These are phyloP conservation scores for Triticum monococcum DNA, from an alignment of 176 grass and related monocot species.

Conservation along the genomic window DNA sequence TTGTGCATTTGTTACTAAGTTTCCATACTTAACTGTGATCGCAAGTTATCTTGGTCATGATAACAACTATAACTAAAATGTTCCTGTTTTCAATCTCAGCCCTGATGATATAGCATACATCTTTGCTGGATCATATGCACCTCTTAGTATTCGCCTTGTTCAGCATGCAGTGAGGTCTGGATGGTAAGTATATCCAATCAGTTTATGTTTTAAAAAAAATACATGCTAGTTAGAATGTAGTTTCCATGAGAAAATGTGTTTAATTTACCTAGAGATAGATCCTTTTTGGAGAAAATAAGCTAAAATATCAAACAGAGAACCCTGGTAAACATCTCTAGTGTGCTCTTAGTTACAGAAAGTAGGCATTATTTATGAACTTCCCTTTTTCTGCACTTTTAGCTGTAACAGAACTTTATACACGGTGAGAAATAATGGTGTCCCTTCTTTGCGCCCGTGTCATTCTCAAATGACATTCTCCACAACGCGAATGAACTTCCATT, in stretches of 20 bases:
- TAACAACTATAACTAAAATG: conserved; percentile 31
- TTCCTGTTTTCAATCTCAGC: conserved; percentile 57
- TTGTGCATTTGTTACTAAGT: conserved; percentile 8
- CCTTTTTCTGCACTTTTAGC: not conserved
- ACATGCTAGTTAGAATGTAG: conserved; percentile 1
- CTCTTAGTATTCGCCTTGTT: conserved; percentile 95
- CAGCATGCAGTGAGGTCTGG: conserved; percentile 95
- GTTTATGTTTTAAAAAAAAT: not conserved
- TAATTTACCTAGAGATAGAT: not conserved
- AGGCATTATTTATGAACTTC: not conserved
- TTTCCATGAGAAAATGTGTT: not conserved
- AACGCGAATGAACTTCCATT: not conserved
- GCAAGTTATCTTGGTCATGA: not conserved
- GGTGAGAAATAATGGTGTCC: not conserved
- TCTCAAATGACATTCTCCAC: not conserved
- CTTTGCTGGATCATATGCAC: conserved; percentile 98
- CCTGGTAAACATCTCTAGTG: not conserved
- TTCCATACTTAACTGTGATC: not conserved
- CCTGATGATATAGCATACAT: conserved; percentile 94
- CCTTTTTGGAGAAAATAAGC: not conserved
- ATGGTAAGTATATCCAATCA: conserved; percentile 54
- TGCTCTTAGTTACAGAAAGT: not conserved
- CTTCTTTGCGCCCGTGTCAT: not conserved
- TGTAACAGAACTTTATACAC: not conserved
- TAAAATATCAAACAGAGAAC: not conserved